phyloP scores from a whole-genome alignment of 1,284 basidiomycete species.

The Sporisorium iseilematis-ciliati region DNA sequence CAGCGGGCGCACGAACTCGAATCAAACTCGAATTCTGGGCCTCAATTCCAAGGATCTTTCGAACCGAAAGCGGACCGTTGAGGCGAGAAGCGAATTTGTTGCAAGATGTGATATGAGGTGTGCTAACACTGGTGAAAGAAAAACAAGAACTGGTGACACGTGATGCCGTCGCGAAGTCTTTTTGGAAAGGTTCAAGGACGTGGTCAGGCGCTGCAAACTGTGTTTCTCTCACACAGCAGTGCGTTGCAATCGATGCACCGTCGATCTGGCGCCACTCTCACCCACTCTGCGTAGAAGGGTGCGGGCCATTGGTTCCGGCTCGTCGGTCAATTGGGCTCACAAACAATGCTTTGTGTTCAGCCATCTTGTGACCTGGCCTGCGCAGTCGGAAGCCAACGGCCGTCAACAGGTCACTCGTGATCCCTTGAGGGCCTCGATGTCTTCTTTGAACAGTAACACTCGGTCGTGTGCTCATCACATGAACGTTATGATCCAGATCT shows the following conservation, averaged over 20 bases:
- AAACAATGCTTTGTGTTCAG: background rate
- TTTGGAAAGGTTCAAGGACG: slow-evolving; percentile 3
- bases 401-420: background rate
- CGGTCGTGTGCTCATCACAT: background rate
- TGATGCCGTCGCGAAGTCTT: slow-evolving; percentile 26
- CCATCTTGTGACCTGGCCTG: background rate
- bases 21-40: too few relatives aligned
- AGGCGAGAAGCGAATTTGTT: background rate
- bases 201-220: background rate
- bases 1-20: too few relatives aligned
- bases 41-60: background rate
- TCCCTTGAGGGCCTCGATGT: too few relatives aligned
- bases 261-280: background rate
- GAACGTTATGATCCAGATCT: background rate
- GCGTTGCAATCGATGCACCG: background rate
- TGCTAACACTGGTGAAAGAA: background rate
- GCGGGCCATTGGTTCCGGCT: background rate
- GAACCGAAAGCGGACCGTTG: background rate
- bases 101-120: background rate
- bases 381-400: background rate
- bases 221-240: background rate
- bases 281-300: background rate
- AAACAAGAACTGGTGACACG: slow-evolving; percentile 8
- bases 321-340: background rate
- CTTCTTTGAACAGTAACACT: too few relatives aligned